phyloP scores from a whole-genome alignment of 257 asterid species.

The Penstemon barbatus region DNA sequence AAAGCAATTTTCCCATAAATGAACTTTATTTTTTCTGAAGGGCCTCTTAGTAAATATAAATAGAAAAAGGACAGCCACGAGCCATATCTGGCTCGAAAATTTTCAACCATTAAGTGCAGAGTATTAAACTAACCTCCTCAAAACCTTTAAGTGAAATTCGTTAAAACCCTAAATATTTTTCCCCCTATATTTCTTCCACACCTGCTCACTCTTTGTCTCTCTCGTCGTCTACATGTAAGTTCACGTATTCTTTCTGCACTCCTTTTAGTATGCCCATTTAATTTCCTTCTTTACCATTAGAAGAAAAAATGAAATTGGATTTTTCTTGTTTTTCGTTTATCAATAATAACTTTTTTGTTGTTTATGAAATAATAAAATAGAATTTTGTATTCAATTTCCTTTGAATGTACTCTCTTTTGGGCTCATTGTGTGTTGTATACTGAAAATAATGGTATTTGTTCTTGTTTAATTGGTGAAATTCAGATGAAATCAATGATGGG shows the following conservation, averaged over 20 bases:
- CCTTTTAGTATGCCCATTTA: no score
- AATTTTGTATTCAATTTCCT: no score
- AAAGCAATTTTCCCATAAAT: no score
- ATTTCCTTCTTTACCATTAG: background rate
- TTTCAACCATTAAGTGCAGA: no score
- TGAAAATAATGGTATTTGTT: background rate
- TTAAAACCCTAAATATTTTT: constrained; percentile 29
- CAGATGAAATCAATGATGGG: background rate
- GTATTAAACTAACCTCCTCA: background rate
- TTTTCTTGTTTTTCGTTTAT: background rate
- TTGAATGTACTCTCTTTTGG: background rate
- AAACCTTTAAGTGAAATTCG: constrained; percentile 22
- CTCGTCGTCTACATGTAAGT: constrained; percentile 25
- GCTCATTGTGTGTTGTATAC: background rate
- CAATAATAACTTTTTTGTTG: background rate
- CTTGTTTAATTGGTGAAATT: background rate
- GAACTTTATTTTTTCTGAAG: no score
- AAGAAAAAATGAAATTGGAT: background rate
- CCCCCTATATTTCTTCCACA: constrained; percentile 11
- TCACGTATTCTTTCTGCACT: background rate
- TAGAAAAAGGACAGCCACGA: no score
- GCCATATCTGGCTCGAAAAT: no score
- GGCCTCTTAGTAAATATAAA: no score
- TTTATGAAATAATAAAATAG: background rate
- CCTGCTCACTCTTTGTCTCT: background rate